phyloP scores from a whole-genome alignment of 179 eudicot genomes.

The Amaranthus tricolor region DNA sequence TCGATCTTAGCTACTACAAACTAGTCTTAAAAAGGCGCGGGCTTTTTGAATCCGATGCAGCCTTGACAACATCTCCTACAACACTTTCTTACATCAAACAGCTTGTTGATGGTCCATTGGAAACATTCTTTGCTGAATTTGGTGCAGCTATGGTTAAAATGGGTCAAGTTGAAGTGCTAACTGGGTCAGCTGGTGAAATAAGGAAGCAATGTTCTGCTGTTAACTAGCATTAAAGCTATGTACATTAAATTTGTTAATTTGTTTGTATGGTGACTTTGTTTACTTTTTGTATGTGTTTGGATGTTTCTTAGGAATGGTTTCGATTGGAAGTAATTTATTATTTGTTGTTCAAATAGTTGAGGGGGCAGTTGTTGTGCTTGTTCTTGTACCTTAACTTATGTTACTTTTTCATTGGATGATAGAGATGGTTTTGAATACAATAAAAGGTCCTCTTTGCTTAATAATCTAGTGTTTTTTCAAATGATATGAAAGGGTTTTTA shows the following conservation, averaged over 20 bases:
- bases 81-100: constrained; percentile 26
- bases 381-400: background rate
- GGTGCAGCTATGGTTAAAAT: constrained; percentile 67
- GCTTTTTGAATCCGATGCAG: constrained; percentile 49
- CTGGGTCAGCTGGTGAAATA: constrained; percentile 67
- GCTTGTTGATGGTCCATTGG: constrained; percentile 26
- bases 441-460: background rate
- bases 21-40: constrained; percentile 45
- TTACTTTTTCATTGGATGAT: background rate
- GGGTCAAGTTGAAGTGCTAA: constrained; percentile 52
- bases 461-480: too few relatives aligned
- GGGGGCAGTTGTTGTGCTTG: constrained; percentile 12
- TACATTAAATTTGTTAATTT: background rate
- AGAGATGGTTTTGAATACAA: background rate
- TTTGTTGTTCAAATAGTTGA: constrained; percentile 3
- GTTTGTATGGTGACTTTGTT: background rate
- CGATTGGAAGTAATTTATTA: background rate
- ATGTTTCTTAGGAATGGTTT: background rate
- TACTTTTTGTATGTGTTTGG: background rate
- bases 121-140: constrained; percentile 50
- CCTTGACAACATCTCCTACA: constrained; percentile 26
- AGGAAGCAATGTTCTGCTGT: constrained; percentile 63
- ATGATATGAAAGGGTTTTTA: too few relatives aligned
- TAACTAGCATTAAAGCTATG: constrained; percentile 24
- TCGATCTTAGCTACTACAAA: constrained; percentile 45